phyloP scores from a whole-genome alignment of 306 rosid genomes.

The Citrullus mucosospermus region DNA sequence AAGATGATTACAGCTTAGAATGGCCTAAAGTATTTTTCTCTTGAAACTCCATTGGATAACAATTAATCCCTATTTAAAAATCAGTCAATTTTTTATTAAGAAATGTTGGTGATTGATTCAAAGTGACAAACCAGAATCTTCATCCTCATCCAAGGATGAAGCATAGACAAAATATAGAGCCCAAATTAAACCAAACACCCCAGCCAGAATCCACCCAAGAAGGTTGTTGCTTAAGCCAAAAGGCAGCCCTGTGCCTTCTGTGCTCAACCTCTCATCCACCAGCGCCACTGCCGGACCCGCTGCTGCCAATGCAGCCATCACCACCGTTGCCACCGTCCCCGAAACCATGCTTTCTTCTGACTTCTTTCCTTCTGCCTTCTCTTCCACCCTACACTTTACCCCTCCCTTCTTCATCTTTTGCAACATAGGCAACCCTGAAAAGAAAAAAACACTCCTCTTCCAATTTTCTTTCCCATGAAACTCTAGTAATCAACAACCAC shows the following conservation, averaged over 20 bases:
- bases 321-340: constrained; percentile 17
- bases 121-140: constrained; percentile 88
- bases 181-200: constrained; percentile 74
- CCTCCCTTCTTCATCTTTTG: constrained; percentile 2
- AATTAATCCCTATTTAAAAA: too few relatives aligned
- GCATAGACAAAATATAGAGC: constrained; percentile 38
- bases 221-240: constrained; percentile 89
- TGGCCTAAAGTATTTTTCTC: too few relatives aligned
- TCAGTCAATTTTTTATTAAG: not conserved
- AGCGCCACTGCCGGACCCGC: constrained; percentile 78
- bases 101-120: not conserved
- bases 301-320: constrained; percentile 36
- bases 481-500: not conserved
- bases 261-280: constrained; percentile 85
- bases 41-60: too few relatives aligned
- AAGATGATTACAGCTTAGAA: too few relatives aligned
- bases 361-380: not conserved
- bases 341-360: not conserved
- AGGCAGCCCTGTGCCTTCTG: constrained; percentile 99
- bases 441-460: not conserved
- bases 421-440: not conserved
- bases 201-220: constrained; percentile 75
- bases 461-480: not conserved
- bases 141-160: constrained; percentile 74
- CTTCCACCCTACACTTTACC: constrained; percentile 2